Conservation (phyloP, 768 basidiomycete genomes). For the Pisolithus microcarpus region DNA sequence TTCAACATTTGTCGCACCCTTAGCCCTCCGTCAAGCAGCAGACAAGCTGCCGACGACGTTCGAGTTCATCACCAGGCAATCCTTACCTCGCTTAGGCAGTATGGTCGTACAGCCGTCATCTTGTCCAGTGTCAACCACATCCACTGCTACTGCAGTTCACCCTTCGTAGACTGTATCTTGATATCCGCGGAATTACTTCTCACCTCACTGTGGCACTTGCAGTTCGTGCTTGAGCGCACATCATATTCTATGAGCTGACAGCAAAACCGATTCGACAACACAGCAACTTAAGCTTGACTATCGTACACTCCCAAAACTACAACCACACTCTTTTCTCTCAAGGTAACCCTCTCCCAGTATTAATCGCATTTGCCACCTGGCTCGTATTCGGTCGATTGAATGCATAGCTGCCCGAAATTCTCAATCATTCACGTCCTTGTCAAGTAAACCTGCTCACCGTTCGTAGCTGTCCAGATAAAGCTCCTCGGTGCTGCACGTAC, state of each 20-base stretch:
- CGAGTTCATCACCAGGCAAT: constrained; percentile 70
- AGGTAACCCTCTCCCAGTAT: constrained; percentile 54
- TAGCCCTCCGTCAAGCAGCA: constrained; percentile 83
- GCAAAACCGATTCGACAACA: no score
- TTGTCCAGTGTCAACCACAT: neutral
- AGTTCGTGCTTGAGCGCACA: no score
- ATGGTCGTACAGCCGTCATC: constrained; percentile 42
- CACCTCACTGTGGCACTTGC: no score
- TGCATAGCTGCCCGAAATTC: constrained; percentile 46
- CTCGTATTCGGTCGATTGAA: constrained; percentile 74
- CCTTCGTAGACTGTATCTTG: neutral
- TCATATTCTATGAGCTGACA: no score
- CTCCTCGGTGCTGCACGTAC: constrained; percentile 61
- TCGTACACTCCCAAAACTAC: neutral
- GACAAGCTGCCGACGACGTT: constrained; percentile 81
- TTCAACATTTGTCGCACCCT: neutral
- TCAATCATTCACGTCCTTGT: neutral
- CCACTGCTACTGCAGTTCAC: neutral
- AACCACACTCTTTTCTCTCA: constrained; percentile 26
- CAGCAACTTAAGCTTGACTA: no score
- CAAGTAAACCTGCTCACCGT: constrained; percentile 31
- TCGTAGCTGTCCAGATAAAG: constrained; percentile 70
- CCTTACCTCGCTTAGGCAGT: constrained; percentile 70
- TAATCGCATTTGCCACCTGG: constrained; percentile 70
- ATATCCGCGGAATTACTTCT: no score